Percentiles rank a stretch among this genome's conserved stretches.
Evolutionary conservation across 2,329 filamentous ascomycete species (phyloP).

Genomic region (Xylaria sp.): DNA sequence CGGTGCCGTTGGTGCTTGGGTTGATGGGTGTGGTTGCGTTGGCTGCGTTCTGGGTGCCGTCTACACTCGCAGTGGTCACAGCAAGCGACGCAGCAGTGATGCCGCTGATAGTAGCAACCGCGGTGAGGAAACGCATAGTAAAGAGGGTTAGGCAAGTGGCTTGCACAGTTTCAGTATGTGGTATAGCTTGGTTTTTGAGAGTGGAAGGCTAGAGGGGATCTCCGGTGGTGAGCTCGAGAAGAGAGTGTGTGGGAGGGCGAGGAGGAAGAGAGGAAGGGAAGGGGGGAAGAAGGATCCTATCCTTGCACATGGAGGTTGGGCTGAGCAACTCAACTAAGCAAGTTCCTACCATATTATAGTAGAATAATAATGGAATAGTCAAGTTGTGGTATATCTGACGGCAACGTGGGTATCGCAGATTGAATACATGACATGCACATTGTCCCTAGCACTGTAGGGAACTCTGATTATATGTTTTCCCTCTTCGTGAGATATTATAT

Average conservation of each 20-base stretch:
- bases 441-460: too few relatives aligned
- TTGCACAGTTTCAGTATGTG: not conserved
- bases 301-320: not conserved
- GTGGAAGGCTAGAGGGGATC: not conserved
- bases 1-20: not conserved
- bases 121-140: conserved; percentile 10
- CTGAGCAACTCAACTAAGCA: too few relatives aligned
- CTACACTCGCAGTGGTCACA: not conserved
- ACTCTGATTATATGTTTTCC: not conserved
- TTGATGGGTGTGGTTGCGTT: not conserved
- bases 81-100: not conserved
- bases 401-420: too few relatives aligned
- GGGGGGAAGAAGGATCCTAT: not conserved
- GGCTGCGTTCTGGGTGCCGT: not conserved
- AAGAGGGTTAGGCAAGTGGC: not conserved
- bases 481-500: not conserved
- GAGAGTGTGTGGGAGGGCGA: not conserved
- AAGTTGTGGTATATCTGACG: not conserved
- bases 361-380: not conserved
- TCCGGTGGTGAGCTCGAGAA: not conserved
- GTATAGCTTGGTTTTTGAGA: not conserved
- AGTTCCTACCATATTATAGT: too few relatives aligned
- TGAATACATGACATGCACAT: too few relatives aligned
- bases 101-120: not conserved
- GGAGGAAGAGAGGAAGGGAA: not conserved